Evolutionary conservation across 345 rosid genomes (phyloP), one percentile per base, ranked within the genome.

Genomic region (Moricandia arvensis): DNA sequence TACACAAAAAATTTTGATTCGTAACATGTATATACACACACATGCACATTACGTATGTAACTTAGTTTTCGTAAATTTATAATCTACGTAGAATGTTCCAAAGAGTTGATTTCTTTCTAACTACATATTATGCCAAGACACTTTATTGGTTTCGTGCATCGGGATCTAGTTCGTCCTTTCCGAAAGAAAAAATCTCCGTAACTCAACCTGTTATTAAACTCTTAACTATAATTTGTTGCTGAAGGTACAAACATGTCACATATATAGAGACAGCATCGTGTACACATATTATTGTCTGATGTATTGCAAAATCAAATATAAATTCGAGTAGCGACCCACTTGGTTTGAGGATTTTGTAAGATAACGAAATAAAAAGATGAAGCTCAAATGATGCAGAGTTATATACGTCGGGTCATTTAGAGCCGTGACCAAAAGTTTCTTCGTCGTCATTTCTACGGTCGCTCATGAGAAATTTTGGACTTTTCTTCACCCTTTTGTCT

Each of bases 341-440:
- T 69, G 66, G 60, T 37, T 53, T 62, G 8, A 3, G 4, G 4
- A 53, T 73, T 73, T 68, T 72, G 74, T 78, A 79, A 21, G 74
- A 61, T 54, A 73, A 61, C 21, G 81, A 66, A 68, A 68, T 27
- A 72, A 72, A 72, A 66, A 78, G 68, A 66, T 78, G 68, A 35
- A 35, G 16, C 51, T 72, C 72, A 78, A 63, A 68, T 69, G 71
- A 54, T 69, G 26, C 63, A 51, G 72, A 54, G 66, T 43, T 43
- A 59, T 74, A 69, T 80, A 82, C 71, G 79, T 59, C 75, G 93
- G 85, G 76, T 75, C 75, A 72, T 70, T 63, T 65, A 77, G 75
- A 68, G 78, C 80, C 63, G 59, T 61, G 82, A 62, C 75, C 65
- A 79, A 68, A 64, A 79, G 67, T 69, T 79, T 62, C 59, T 53